phyloP scores from a whole-genome alignment of 2,329 filamentous ascomycete species.

The Chlorencoelia australis region DNA sequence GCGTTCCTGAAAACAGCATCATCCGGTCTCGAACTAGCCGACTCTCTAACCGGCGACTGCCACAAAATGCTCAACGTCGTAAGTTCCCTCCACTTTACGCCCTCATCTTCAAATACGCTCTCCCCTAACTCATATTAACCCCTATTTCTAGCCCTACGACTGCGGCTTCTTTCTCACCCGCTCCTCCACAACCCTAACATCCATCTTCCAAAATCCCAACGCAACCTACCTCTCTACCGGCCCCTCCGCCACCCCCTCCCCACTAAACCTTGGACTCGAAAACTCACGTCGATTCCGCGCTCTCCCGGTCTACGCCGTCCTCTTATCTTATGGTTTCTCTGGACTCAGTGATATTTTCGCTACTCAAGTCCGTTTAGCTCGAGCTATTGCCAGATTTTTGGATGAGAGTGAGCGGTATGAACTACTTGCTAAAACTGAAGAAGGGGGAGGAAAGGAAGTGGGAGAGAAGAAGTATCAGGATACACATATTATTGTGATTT shows the following conservation, averaged over 20 bases:
- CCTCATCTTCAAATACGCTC: not conserved
- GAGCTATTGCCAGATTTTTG: slow-evolving; percentile 56
- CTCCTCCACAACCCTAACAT: slow-evolving; percentile 44
- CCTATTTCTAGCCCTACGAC: slow-evolving; percentile 58
- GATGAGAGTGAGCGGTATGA: slow-evolving; percentile 52
- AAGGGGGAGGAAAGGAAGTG: slow-evolving; percentile 27
- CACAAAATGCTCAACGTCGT: slow-evolving; percentile 91
- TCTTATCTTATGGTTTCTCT: slow-evolving; percentile 60
- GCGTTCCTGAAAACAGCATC: slow-evolving; percentile 37
- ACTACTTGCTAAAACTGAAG: slow-evolving; percentile 42
- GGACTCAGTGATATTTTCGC: slow-evolving; percentile 63
- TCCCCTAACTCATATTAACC: slow-evolving; percentile 2
- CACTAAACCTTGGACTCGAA: slow-evolving; percentile 78
- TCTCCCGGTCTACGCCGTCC: slow-evolving; percentile 75
- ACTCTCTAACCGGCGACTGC: slow-evolving; percentile 77
- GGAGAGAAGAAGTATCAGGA: slow-evolving; percentile 33
- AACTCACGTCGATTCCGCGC: slow-evolving; percentile 88
- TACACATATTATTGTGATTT: slow-evolving; percentile 59
- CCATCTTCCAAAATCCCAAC: slow-evolving; percentile 73
- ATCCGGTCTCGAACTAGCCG: slow-evolving; percentile 66
- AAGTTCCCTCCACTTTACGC: slow-evolving; percentile 31
- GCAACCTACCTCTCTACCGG: slow-evolving; percentile 62
- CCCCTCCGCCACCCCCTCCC: slow-evolving; percentile 53
- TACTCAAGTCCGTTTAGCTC: slow-evolving; percentile 61
- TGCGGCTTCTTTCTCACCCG: slow-evolving; percentile 81